These are phyloP conservation scores for Boletellus emodensis DNA, from an alignment of 768 basidiomycete genomes.

Conservation along the genomic window DNA sequence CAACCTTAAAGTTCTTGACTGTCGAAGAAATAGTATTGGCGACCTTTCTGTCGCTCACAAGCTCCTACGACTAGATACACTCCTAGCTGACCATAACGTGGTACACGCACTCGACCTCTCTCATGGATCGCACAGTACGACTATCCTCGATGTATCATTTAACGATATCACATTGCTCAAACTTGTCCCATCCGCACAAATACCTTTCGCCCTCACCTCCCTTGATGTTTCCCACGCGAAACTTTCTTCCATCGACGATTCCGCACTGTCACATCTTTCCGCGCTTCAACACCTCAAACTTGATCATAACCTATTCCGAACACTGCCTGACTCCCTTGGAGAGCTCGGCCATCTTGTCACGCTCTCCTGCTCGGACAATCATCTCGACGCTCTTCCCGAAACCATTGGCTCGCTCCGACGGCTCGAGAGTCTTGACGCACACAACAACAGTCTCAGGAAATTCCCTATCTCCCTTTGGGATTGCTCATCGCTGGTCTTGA, in stretches of 20 bases:
- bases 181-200: conserved; percentile 46
- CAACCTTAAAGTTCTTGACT: conserved; percentile 71
- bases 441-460: conserved; percentile 83
- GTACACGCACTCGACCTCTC: conserved; percentile 78
- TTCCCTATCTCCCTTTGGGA: conserved; percentile 80
- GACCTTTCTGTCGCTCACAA: conserved; percentile 68
- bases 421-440: conserved; percentile 76
- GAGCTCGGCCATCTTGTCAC: conserved; percentile 64
- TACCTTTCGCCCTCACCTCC: conserved; percentile 57
- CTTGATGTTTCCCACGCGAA: conserved; percentile 88
- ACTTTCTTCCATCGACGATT: conserved; percentile 76
- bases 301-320: conserved; percentile 82
- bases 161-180: conserved; percentile 86
- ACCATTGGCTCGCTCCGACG: conserved; percentile 74
- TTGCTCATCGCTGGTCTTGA: conserved; percentile 62
- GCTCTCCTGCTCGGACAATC: conserved; percentile 90
- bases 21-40: conserved; percentile 76
- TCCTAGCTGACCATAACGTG: conserved; percentile 80
- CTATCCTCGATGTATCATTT: conserved; percentile 65
- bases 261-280: conserved; percentile 65
- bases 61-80: conserved; percentile 61
- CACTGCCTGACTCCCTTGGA: conserved; percentile 80
- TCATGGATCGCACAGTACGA: conserved; percentile 59
- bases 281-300: conserved; percentile 70
- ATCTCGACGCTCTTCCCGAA: conserved; percentile 68